Percentiles rank a stretch among this genome's conserved stretches.
Evolutionary conservation across 2,329 filamentous ascomycete genomes (phyloP).

Genomic region (Cordyceps farinosa): DNA sequence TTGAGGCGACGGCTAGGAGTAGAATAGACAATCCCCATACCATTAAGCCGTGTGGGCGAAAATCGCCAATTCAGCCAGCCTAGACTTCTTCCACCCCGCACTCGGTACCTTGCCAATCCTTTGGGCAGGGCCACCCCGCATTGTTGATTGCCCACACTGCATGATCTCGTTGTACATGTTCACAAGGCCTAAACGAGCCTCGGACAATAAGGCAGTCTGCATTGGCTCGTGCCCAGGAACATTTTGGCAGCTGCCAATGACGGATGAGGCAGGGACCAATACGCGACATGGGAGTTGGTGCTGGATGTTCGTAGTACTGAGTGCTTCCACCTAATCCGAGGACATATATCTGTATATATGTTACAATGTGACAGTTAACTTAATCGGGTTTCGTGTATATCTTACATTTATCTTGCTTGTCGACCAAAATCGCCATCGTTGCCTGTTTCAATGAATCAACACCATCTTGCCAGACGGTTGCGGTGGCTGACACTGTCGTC

Average conservation of each 20-base stretch:
- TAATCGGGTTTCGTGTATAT: too few relatives aligned
- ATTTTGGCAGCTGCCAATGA: too few relatives aligned
- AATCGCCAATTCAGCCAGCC: too few relatives aligned
- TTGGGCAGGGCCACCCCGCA: background rate
- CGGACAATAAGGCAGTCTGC: background rate
- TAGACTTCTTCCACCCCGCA: too few relatives aligned
- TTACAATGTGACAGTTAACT: too few relatives aligned
- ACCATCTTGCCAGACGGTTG: background rate
- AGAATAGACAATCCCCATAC: too few relatives aligned
- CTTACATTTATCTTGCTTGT: too few relatives aligned
- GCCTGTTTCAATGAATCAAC: background rate
- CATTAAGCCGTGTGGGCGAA: too few relatives aligned
- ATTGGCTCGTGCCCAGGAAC: too few relatives aligned
- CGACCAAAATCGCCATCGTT: background rate
- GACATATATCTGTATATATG: background rate
- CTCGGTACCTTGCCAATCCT: too few relatives aligned
- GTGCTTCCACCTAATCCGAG: background rate
- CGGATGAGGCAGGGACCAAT: background rate
- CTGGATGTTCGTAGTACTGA: background rate
- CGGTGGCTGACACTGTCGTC: background rate
- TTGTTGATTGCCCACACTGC: background rate
- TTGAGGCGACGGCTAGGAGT: too few relatives aligned
- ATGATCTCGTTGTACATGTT: background rate
- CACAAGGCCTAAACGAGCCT: background rate
- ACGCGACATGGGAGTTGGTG: background rate